phyloP scores from a whole-genome alignment of 129 eudicot species.

The Pulicaria dysenterica region DNA sequence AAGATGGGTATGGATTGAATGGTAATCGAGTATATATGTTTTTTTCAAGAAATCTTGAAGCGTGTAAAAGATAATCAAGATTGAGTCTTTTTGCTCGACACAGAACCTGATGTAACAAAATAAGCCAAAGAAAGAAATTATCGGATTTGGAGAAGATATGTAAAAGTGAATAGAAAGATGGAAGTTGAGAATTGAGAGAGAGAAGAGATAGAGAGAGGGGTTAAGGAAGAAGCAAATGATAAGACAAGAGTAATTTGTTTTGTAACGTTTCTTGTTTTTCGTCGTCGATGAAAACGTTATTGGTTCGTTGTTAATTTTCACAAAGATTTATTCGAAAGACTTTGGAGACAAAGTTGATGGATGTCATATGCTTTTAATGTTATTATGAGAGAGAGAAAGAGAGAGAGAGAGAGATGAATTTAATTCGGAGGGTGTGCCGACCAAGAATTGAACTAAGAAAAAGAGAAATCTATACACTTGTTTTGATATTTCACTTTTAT shows the following conservation, averaged over 20 bases:
- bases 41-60: background rate
- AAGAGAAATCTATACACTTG: constrained; percentile 17
- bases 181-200: background rate
- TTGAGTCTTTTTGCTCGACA: background rate
- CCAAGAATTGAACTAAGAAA: constrained; percentile 3
- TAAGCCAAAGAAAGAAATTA: background rate
- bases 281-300: constrained; percentile 57
- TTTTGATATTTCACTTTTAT: too few relatives aligned
- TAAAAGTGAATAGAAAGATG: background rate
- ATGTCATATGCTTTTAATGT: constrained; percentile 36
- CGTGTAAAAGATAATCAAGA: too few relatives aligned
- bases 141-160: background rate
- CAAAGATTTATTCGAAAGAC: constrained; percentile 12
- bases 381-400: constrained; percentile 11
- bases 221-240: constrained; percentile 23
- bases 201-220: background rate
- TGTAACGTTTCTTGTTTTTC: constrained; percentile 47
- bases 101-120: constrained; percentile 9
- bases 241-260: constrained; percentile 31
- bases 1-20: constrained; percentile 1
- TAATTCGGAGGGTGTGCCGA: constrained; percentile 33
- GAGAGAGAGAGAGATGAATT: constrained; percentile 26
- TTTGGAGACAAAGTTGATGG: constrained; percentile 45
- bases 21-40: too few relatives aligned
- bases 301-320: constrained; percentile 27